Evolutionary conservation across 345 rosid genomes (phyloP).

Genomic region (Eucalyptus decipiens): DNA sequence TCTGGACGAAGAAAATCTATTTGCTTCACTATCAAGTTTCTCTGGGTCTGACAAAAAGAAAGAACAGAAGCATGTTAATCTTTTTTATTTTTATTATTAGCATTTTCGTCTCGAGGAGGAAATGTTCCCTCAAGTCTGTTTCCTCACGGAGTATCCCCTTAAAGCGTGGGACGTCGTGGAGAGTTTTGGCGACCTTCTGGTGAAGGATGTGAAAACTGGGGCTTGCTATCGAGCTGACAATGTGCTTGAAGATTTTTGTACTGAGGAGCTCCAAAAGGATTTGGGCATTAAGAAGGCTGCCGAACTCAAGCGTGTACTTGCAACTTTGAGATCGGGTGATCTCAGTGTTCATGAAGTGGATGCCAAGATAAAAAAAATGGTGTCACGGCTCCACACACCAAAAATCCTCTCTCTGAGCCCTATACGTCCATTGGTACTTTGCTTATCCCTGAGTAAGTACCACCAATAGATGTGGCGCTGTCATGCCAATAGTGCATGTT

Average conservation of each 20-base stretch:
- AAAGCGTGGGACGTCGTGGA: constrained; percentile 5
- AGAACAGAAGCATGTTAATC: not conserved
- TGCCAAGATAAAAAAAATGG: constrained; percentile 61
- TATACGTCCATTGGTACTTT: constrained; percentile 69
- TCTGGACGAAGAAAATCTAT: not conserved
- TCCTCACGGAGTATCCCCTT: too few species aligned
- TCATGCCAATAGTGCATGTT: not conserved
- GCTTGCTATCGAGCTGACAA: constrained; percentile 81
- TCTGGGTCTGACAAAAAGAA: not conserved
- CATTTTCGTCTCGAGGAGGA: constrained; percentile 90
- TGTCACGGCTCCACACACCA: constrained; percentile 72
- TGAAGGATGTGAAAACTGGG: constrained; percentile 77
- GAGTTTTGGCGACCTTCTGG: constrained; percentile 92
- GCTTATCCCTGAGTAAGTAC: constrained; percentile 48
- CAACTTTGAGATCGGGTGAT: constrained; percentile 42
- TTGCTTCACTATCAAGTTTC: not conserved
- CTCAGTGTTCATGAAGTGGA: constrained; percentile 49
- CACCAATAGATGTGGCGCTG: not conserved
- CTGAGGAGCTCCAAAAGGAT: constrained; percentile 66
- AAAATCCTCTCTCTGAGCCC: constrained; percentile 80
- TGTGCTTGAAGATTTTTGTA: constrained; percentile 78
- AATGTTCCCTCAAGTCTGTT: constrained; percentile 16
- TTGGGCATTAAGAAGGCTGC: constrained; percentile 61
- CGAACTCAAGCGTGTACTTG: constrained; percentile 63
- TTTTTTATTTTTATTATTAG: constrained; percentile 7